phyloP scores from a whole-genome alignment of 129 eudicot species.

The Pittosporum tobira region DNA sequence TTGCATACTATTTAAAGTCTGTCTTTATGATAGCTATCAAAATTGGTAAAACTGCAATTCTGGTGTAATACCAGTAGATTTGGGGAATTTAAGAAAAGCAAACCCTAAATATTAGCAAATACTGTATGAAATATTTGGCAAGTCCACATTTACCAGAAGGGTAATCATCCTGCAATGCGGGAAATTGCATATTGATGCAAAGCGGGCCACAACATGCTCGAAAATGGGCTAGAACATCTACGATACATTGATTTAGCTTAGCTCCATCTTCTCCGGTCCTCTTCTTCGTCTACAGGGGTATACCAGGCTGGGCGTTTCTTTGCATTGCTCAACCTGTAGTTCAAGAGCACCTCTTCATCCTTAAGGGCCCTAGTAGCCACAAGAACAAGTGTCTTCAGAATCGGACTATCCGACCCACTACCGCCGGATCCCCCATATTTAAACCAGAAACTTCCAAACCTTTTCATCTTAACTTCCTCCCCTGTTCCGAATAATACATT shows the following conservation, averaged over 20 bases:
- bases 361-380: constrained; percentile 62
- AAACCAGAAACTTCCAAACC: constrained; percentile 86
- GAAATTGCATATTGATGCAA: background rate
- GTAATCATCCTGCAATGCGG: no score
- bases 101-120: no score
- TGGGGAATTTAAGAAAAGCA: background rate
- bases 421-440: constrained; percentile 41
- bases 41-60: background rate
- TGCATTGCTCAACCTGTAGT: constrained; percentile 80
- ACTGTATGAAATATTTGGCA: background rate
- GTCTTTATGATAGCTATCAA: no score
- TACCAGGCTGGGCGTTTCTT: constrained; percentile 87
- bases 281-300: constrained; percentile 83
- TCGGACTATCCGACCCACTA: constrained; percentile 35
- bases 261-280: constrained; percentile 90
- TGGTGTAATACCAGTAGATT: background rate
- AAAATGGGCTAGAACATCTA: background rate
- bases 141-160: background rate
- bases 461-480: constrained; percentile 56
- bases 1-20: no score
- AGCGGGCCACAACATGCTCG: background rate
- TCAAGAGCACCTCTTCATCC: constrained; percentile 72
- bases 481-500: constrained; percentile 58
- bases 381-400: constrained; percentile 73
- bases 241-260: constrained; percentile 10